Base-by-base conservation (phyloP, 1,284 basidiomycete species). In the Schizopora paradoxa region DNA sequence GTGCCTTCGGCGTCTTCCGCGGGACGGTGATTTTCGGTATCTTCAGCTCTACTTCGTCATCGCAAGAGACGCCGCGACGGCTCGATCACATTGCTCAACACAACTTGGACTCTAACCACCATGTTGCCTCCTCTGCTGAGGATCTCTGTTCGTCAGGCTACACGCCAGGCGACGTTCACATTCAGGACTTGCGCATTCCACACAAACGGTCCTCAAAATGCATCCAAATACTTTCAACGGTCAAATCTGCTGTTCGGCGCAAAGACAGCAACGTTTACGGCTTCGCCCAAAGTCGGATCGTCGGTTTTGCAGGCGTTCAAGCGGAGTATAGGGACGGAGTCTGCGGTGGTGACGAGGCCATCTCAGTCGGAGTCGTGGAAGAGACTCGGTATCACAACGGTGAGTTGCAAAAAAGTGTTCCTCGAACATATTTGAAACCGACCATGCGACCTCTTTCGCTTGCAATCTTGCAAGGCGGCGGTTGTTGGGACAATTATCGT, bases 401-500 rank as follows among this genome's bases (percentile, higher is more conserved):
- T 77, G 53, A 48, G 73, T 61, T 22, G 26, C 19, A 16, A 16
- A 4, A 19, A 22, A 6, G 19, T 11, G 16, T 5, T 14, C 26
- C 28, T 35, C n/a, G 23, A 31, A 31, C 10, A 31, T 14, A 25
- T 31, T 43, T 31, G 36, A 48, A 23, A 44, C 41, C 4, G n/a
- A n/a, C 21, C 35, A 18, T 1, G 11, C 10, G 11, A 26, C n/a
- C n/a, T 25, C 7, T 16, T 19, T 41, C 8, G n/a, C n/a, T n/a
- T 22, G 14, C 6, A 22, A 43, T 26, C 32, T 35, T 8, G 23
- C 19, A 54, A 86, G 80, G 77, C 70, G 39, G 79, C 79, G 19
- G 80, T 89, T 31, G 85, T 79, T 37, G 83, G 81, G 13, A 74
- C 79, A 3, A 70, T 85, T 26, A 64, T 89, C 16, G 70, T 76